Base-by-base conservation (phyloP, 2,329 filamentous ascomycete genomes). In the Aquanectria penicillioides region DNA sequence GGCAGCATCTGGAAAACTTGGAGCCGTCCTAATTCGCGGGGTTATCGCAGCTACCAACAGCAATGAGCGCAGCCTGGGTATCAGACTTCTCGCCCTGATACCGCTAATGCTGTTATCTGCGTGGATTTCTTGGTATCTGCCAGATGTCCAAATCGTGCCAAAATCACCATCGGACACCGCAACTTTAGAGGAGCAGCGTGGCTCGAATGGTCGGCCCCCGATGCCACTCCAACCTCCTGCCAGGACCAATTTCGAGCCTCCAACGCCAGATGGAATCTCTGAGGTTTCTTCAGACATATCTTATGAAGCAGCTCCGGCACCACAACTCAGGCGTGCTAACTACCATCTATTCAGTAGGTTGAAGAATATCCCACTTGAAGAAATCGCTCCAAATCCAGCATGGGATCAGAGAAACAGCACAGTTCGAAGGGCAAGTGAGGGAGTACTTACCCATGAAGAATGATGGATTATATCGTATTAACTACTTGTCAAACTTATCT, bases 1-100 rank as follows among this genome's bases (percentile, higher is more conserved):
- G 1, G 72, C 72, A 7, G 73, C 71, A 4, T 49, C 57, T 1
- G 73, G 73, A 1, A 74, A 74, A 54, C 25, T 72, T 7, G 73
- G 72, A 5, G 71, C 73, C 6, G 62, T 74, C 10, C 49, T 69
- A 10, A 62, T 70, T 9, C 68, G 69, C 4, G 38, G 25, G 3
- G n/a, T 53, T 11, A 53, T 53, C 18, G 18, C 37, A 12, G 8
- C 3, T 5, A 46, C 41, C 5, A 5, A 7, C 3, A 46, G 23
- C 41, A 23, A 8, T 2, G 41, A 46, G 18, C n/a, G 12, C 4
- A 7, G 6, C 6, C 41, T 46, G 7, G 41, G 41, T 8, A 46
- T 46, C 3, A 46, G 41, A 23, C 8, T 46, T 11, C 41, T 46
- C 15, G 18, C 33, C 10, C 33, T 46, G 41, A 33, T 46, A 17